Conservation (phyloP, 2,329 filamentous ascomycete genomes). For the Penicillium occitanis region DNA sequence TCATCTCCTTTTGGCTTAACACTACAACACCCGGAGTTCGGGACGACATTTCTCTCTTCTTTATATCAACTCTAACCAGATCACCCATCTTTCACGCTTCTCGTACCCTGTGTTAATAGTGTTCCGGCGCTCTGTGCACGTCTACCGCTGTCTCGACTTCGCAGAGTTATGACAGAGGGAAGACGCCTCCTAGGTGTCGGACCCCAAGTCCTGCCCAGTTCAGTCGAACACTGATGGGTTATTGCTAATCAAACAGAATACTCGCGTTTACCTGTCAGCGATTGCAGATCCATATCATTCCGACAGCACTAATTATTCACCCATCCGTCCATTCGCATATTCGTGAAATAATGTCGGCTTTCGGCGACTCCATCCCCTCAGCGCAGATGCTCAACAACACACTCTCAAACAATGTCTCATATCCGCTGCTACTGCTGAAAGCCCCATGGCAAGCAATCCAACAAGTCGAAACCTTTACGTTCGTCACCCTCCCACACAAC, state of each 20-base stretch:
- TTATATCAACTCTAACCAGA: neutral
- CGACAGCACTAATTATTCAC: neutral
- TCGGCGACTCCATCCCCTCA: slow-evolving; percentile 8
- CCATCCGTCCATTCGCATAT: neutral
- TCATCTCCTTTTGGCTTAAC: neutral
- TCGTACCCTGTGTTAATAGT: neutral
- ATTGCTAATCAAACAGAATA: slow-evolving; percentile 1
- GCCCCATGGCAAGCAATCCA: slow-evolving; percentile 40
- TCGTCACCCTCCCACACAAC: slow-evolving; percentile 37
- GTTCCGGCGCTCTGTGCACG: neutral
- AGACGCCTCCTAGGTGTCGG: slow-evolving; percentile 21
- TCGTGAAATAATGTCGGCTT: slow-evolving; percentile 14
- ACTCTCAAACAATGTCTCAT: slow-evolving; percentile 14
- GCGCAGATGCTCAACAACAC: slow-evolving; percentile 15
- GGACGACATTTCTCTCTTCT: neutral
- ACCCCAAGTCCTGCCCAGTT: slow-evolving; percentile 19
- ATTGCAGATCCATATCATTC: neutral
- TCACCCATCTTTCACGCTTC: neutral
- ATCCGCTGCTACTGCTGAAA: slow-evolving; percentile 28
- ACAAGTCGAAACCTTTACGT: slow-evolving; percentile 37
- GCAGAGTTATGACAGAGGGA: slow-evolving; percentile 20
- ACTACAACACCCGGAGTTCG: neutral
- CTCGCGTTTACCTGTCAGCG: neutral
- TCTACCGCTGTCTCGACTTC: neutral
- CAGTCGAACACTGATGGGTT: slow-evolving; percentile 6